phyloP scores from a whole-genome alignment of 2,329 filamentous ascomycete genomes.

The Pseudogymnoascus sp. region DNA sequence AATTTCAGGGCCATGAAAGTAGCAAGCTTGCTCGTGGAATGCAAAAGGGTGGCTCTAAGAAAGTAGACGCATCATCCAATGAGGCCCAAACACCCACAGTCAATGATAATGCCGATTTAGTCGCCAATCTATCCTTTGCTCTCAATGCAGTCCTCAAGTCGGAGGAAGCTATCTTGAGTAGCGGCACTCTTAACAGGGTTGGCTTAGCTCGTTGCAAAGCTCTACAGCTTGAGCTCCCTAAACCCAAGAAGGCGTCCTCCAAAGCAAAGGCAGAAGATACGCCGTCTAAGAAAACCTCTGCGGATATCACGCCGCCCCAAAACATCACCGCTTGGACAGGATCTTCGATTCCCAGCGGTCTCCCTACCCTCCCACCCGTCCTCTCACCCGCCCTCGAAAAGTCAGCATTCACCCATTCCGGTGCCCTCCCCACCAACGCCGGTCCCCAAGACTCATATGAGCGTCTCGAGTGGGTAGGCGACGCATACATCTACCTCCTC shows the following conservation, averaged over 20 bases:
- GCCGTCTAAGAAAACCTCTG: neutral
- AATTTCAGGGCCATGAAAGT: slow-evolving; percentile 3
- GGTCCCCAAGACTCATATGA: slow-evolving; percentile 54
- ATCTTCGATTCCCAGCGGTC: slow-evolving; percentile 37
- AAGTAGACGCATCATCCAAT: neutral
- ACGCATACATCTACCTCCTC: slow-evolving; percentile 74
- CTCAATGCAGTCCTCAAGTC: neutral
- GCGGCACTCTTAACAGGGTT: neutral
- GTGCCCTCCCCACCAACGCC: slow-evolving; percentile 19
- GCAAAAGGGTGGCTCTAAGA: slow-evolving; percentile 39
- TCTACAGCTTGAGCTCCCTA: slow-evolving; percentile 2
- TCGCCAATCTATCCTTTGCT: neutral
- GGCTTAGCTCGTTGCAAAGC: slow-evolving; percentile 1
- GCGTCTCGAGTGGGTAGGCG: slow-evolving; percentile 78
- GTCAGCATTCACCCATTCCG: slow-evolving; percentile 58
- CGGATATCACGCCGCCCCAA: slow-evolving; percentile 13
- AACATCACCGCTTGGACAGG: slow-evolving; percentile 41
- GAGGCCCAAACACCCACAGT: neutral
- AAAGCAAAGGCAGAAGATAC: neutral
- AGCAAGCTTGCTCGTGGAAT: slow-evolving; percentile 50
- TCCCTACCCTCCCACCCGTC: slow-evolving; percentile 55
- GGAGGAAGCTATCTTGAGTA: neutral
- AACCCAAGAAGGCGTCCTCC: neutral
- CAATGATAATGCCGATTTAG: neutral
- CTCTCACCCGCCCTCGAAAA: slow-evolving; percentile 49